Evolutionary conservation across 495 filamentous ascomycete species (phyloP).

Genomic region (Neurospora sp.): DNA sequence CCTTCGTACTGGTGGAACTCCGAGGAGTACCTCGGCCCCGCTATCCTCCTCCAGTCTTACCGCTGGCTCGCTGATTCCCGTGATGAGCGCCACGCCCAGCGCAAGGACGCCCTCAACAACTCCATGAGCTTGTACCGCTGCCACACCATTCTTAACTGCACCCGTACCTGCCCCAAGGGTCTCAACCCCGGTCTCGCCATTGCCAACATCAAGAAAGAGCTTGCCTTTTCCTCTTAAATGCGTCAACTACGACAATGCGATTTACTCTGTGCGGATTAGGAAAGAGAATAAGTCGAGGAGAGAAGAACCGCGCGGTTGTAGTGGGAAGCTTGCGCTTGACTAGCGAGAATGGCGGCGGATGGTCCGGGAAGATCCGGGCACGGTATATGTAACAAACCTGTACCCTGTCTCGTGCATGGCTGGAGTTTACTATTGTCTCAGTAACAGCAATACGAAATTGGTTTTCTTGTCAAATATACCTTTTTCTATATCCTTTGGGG

Average conservation of each 20-base stretch:
- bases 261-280: neutral
- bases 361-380: constrained; percentile 2
- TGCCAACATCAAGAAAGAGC: constrained; percentile 95
- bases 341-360: neutral
- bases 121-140: constrained; percentile 97
- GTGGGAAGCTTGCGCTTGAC: neutral
- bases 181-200: constrained; percentile 91
- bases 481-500: constrained; percentile 1
- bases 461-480: constrained; percentile 2
- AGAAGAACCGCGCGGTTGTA: neutral
- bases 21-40: constrained; percentile 95
- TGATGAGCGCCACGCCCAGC: constrained; percentile 76
- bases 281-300: neutral
- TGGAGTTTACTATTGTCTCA: constrained; percentile 26
- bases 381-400: constrained; percentile 24
- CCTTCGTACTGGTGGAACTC: constrained; percentile 99
- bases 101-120: constrained; percentile 88
- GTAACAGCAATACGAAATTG: constrained; percentile 17
- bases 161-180: constrained; percentile 93
- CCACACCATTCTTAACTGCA: constrained; percentile 99
- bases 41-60: constrained; percentile 92
- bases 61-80: constrained; percentile 89
- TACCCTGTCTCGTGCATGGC: constrained; percentile 23
- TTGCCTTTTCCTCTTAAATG: constrained; percentile 64
- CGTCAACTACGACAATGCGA: neutral